Percentiles rank a stretch among this genome's conserved stretches.
Evolutionary conservation across 148 eudicot species (phyloP).

Genomic region (Hydrangea macrophylla): DNA sequence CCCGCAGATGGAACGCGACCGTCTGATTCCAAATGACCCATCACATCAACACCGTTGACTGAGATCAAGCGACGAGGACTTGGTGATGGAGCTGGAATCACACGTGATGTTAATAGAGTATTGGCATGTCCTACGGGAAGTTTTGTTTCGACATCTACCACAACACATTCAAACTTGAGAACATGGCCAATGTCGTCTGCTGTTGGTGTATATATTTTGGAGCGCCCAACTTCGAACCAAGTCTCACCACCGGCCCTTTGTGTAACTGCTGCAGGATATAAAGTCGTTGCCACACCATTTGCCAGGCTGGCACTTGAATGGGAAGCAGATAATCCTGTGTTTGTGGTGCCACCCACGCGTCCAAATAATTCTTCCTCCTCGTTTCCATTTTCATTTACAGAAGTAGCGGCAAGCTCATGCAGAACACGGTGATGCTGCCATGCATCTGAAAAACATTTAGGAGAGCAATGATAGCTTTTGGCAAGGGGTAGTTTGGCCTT

Average conservation of each 20-base stretch:
- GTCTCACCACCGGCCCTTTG: conserved; percentile 88
- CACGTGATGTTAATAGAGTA: conserved; percentile 69
- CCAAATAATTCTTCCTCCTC: conserved; percentile 95
- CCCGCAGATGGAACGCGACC: conserved; percentile 58
- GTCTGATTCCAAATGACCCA: conserved; percentile 73
- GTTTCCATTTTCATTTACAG: conserved; percentile 77
- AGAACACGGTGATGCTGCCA: conserved; percentile 99
- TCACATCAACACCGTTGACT: conserved; percentile 65
- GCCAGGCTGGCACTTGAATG: conserved; percentile 60
- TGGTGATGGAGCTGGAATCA: conserved; percentile 97
- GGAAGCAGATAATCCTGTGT: conserved; percentile 46
- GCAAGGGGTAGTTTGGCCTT: conserved; percentile 87
- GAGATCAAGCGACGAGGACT: conserved; percentile 82
- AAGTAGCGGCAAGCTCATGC: conserved; percentile 97
- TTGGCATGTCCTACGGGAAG: conserved; percentile 54
- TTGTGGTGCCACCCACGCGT: conserved; percentile 65
- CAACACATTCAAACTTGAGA: conserved; percentile 91
- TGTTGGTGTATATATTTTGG: conserved; percentile 90
- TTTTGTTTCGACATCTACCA: conserved; percentile 84
- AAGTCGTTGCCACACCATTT: conserved; percentile 53
- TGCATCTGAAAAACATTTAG: conserved; percentile 96
- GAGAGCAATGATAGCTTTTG: conserved; percentile 95
- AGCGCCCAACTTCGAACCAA: conserved; percentile 91
- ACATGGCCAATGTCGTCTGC: conserved; percentile 95
- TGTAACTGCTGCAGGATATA: conserved; percentile 67